Base-by-base conservation (phyloP, 2,329 filamentous ascomycete genomes). In the Fusarium avenaceum region DNA sequence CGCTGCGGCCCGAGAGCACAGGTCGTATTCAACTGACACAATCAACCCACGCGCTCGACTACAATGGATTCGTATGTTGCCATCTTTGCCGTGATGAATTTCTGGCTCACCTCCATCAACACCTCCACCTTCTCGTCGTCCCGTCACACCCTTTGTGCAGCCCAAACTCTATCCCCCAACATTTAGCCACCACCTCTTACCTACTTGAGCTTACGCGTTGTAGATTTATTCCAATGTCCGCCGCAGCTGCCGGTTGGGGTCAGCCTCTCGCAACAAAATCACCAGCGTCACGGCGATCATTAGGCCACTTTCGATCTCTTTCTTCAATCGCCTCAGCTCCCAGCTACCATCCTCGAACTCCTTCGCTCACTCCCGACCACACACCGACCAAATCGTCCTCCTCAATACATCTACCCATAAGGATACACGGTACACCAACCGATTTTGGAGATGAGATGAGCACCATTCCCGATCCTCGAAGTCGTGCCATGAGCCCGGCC, bases 391-490 rank as follows among this genome's bases (percentile, higher is more conserved):
- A 83, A 65, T 78, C 80, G 7, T 69, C 76, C 22, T 78, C 79
- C 17, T 74, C 78, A 26, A 76, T 76, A n/a, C 74, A 77, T 33
- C 76, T 80, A 8, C 76, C 76, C 22, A 73, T 76, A 43, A 76
- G 76, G 6, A 78, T 81, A 17, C 76, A 80, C 17, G 76, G 80
- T 13, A 80, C 81, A 20, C 74, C 57, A 39, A 45, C 81, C 20
- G 81, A 86, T 69, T 82, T 86, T 47, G 84, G 86, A 69, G 84
- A 87, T 73, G 87, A 88, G 72, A 85, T 92, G 80, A 92, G 88
- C 76, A 92, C 90, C 2, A 81, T 92, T 51, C 90, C 90, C 39
- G 88, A 90, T 72, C 88, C 88, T 15, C 82, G 88, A 69, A 87
- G 81, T 71, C 83, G 86, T 61, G 78, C 81, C 24, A 81, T 83